A percentile compares a stretch with the other conserved stretches of the same genome.
Evolutionary conservation across 352 stramenopile species (phyloP).

Genomic region (Globisporangium alternatum): DNA sequence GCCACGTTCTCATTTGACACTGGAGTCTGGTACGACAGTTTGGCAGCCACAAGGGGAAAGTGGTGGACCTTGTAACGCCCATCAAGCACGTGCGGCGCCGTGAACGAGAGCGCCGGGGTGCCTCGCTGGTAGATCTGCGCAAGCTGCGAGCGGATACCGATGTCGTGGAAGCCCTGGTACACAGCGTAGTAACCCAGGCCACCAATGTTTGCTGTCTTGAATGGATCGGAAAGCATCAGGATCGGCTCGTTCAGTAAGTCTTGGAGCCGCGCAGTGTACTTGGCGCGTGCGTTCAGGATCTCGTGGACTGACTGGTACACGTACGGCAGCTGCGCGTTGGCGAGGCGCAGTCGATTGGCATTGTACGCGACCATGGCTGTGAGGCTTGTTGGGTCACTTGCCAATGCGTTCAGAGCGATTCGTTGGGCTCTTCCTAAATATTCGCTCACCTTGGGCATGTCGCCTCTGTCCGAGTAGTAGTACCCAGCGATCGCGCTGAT

Average conservation of each 20-base stretch:
- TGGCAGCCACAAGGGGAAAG: not conserved
- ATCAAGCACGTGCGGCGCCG: slow-evolving; percentile 24
- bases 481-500: slow-evolving; percentile 20
- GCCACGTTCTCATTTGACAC: not conserved
- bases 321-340: slow-evolving; percentile 22
- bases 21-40: not conserved
- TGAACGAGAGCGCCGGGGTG: slow-evolving; percentile 23
- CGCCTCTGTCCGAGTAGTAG: slow-evolving; percentile 21
- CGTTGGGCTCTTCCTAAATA: slow-evolving; percentile 9
- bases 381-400: not conserved
- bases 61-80: slow-evolving; percentile 10
- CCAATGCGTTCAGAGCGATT: not conserved
- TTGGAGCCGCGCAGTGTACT: slow-evolving; percentile 18
- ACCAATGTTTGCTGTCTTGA: slow-evolving; percentile 26
- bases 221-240: slow-evolving; percentile 20
- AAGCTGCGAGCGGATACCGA: slow-evolving; percentile 31
- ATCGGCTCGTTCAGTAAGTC: slow-evolving; percentile 2
- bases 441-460: not conserved
- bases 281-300: slow-evolving; percentile 8
- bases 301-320: slow-evolving; percentile 26
- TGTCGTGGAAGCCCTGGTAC: slow-evolving; percentile 50
- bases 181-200: slow-evolving; percentile 63
- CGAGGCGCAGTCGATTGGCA: slow-evolving; percentile 22
- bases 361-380: not conserved
- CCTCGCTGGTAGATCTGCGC: slow-evolving; percentile 39